phyloP scores from a whole-genome alignment of 257 asterid species.

The Forsythia suspensa region DNA sequence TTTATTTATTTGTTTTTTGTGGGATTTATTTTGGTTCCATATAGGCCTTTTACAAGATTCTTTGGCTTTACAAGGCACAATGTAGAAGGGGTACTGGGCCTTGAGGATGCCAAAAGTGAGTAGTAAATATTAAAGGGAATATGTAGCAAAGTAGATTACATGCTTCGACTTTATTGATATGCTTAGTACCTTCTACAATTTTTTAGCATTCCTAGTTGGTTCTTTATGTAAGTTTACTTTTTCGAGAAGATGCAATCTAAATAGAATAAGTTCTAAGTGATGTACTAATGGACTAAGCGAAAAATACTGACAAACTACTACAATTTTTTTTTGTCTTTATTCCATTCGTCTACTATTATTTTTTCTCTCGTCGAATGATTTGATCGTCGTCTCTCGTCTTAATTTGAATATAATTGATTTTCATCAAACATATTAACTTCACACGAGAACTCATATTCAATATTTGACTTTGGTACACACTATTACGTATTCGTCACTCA shows the following conservation, averaged over 20 bases:
- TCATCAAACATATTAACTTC: neutral
- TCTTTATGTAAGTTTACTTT: no score
- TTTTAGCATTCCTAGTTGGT: no score
- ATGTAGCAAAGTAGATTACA: conserved; percentile 27
- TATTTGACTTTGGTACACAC: no score
- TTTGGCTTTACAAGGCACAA: conserved; percentile 16
- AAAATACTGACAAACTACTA: neutral
- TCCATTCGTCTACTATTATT: neutral
- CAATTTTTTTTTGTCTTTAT: no score
- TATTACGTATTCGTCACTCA: no score
- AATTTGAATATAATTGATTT: neutral
- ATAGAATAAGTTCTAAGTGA: no score
- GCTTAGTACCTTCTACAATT: conserved; percentile 5
- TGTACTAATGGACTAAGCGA: neutral
- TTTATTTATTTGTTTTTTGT: neutral
- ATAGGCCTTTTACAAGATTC: neutral
- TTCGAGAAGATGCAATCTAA: neutral
- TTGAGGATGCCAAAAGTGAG: conserved; percentile 9
- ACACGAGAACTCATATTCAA: no score
- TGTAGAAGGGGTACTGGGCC: neutral
- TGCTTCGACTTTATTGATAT: conserved; percentile 31
- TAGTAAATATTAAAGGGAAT: conserved; percentile 6
- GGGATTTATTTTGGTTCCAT: neutral
- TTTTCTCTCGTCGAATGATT: no score
- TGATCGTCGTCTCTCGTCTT: neutral